Evolutionary conservation across 441 rosid genomes (phyloP).

Genomic region (Gossypium laxum): DNA sequence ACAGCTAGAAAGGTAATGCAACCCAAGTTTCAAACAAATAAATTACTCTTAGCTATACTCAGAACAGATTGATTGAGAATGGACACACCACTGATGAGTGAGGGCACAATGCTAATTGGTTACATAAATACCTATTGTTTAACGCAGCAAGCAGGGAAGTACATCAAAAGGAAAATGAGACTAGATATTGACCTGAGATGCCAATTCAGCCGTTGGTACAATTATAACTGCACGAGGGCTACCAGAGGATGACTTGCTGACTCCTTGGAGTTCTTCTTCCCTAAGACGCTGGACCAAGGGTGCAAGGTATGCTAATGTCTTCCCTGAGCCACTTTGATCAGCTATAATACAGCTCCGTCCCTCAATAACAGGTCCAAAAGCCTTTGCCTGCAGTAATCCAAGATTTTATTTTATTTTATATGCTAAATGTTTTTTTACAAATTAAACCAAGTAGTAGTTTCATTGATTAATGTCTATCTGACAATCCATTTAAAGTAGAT

Average conservation of each 20-base stretch:
- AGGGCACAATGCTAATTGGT: not conserved
- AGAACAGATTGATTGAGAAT: slow-evolving; percentile 4
- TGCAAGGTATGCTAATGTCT: slow-evolving; percentile 80
- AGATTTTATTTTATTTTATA: slow-evolving; percentile 1
- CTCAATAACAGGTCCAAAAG: slow-evolving; percentile 54
- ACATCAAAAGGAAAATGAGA: not conserved
- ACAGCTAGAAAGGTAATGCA: not conserved
- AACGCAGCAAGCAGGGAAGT: not conserved
- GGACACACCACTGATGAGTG: not conserved
- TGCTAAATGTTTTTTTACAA: not conserved
- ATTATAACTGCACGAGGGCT: slow-evolving; percentile 67
- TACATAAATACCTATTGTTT: not conserved
- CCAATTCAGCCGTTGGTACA: slow-evolving; percentile 90
- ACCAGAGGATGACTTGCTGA: slow-evolving; percentile 38
- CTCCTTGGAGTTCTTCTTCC: slow-evolving; percentile 70
- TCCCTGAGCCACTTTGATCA: slow-evolving; percentile 96
- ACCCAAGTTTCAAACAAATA: not conserved
- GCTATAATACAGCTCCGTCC: slow-evolving; percentile 81
- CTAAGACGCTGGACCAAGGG: slow-evolving; percentile 75
- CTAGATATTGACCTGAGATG: slow-evolving; percentile 57
- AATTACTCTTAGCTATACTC: not conserved
- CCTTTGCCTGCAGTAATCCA: slow-evolving; percentile 54
- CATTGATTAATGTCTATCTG: not conserved
- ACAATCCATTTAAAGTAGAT: not conserved
- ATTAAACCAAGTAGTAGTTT: not conserved